phyloP scores from a whole-genome alignment of 169 alveolate species.

The Eimeria tenella region DNA sequence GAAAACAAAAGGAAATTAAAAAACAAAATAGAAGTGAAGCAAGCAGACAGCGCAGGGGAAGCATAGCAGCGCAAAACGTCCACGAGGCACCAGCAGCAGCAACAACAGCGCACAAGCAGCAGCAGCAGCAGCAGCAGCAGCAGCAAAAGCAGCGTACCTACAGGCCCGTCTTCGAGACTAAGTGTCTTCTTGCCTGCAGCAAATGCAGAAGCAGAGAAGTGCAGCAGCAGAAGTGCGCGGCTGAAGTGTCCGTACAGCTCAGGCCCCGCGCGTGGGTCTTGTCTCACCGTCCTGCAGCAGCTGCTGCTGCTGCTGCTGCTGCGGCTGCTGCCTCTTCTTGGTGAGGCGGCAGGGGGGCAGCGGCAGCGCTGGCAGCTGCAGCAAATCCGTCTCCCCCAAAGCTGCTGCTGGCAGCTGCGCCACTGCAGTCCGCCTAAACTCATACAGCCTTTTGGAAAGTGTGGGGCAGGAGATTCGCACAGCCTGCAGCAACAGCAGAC shows the following conservation, averaged over 20 bases:
- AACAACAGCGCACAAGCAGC: background rate
- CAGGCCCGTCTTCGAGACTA: background rate
- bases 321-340: constrained; percentile 66
- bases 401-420: constrained; percentile 79
- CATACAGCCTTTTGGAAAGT: constrained; percentile 72
- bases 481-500: background rate
- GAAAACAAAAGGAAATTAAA: background rate
- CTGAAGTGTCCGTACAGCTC: background rate
- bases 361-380: constrained; percentile 67
- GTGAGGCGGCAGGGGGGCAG: constrained; percentile 80
- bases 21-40: background rate
- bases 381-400: constrained; percentile 78
- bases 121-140: background rate
- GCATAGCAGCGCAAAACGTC: background rate
- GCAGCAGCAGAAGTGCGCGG: constrained; percentile 34
- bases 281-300: constrained; percentile 21
- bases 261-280: background rate
- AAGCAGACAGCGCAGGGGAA: background rate
- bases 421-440: constrained; percentile 76
- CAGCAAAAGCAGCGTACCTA: background rate
- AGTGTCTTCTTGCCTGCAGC: constrained; percentile 39
- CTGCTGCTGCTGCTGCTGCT: constrained; percentile 32
- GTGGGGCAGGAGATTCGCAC: constrained; percentile 77
- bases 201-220: background rate
- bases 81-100: background rate